A percentile compares a stretch with the other conserved stretches of the same genome.
Evolutionary conservation across 2,329 filamentous ascomycete species (phyloP).

Genomic region (Ophiosphaerella korrae): DNA sequence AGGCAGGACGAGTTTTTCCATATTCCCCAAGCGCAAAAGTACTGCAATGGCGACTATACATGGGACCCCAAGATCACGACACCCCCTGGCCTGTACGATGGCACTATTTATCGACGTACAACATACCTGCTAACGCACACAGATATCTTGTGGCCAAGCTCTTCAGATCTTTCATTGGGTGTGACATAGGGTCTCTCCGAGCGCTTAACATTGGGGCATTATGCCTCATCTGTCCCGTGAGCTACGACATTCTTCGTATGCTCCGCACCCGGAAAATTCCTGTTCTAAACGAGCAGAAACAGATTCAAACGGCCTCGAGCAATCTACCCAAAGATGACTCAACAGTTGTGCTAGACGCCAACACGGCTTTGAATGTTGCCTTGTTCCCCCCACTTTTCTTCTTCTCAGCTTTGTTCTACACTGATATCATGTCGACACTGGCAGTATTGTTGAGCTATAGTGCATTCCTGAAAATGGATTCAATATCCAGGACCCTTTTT

Average conservation of each 20-base stretch:
- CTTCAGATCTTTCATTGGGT: constrained; percentile 46
- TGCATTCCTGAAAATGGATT: constrained; percentile 46
- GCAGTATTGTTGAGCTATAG: constrained; percentile 74
- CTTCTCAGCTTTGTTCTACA: constrained; percentile 95
- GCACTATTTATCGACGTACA: not conserved
- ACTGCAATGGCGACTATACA: constrained; percentile 71
- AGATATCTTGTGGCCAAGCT: constrained; percentile 52
- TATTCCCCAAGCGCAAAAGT: constrained; percentile 86
- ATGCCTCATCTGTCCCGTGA: constrained; percentile 40
- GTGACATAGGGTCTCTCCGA: constrained; percentile 46
- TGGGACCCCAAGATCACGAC: constrained; percentile 99
- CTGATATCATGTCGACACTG: constrained; percentile 82
- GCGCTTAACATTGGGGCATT: constrained; percentile 47
- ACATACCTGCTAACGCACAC: constrained; percentile 33
- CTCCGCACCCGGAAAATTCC: constrained; percentile 8
- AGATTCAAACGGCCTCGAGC: not conserved
- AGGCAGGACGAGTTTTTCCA: constrained; percentile 83
- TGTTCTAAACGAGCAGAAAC: not conserved
- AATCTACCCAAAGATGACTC: constrained; percentile 16
- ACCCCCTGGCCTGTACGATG: constrained; percentile 74
- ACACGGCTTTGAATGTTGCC: constrained; percentile 77
- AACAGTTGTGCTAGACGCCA: constrained; percentile 50
- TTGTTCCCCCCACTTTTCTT: constrained; percentile 93
- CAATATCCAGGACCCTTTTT: constrained; percentile 15
- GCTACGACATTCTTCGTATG: constrained; percentile 28